Conservation (phyloP, 371 early-diverging fungal genomes). For the Lichtheimia ramosa region DNA sequence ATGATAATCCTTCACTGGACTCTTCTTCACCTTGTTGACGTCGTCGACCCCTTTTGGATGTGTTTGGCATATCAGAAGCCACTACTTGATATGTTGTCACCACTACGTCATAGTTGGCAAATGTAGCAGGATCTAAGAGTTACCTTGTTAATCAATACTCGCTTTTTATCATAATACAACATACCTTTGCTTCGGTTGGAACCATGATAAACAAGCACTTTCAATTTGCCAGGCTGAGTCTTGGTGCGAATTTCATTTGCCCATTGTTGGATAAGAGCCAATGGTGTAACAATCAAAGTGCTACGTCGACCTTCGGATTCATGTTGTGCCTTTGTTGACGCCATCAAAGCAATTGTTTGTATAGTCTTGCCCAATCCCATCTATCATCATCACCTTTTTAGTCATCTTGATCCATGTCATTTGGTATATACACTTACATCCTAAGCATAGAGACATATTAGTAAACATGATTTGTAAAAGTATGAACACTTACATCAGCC, state of each 20-base stretch:
- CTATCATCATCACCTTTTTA: slow-evolving; percentile 8
- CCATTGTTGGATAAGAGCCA: slow-evolving; percentile 73
- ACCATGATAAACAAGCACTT: slow-evolving; percentile 66
- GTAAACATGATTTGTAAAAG: neutral
- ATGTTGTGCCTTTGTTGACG: slow-evolving; percentile 10
- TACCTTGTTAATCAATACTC: neutral
- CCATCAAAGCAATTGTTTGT: slow-evolving; percentile 76
- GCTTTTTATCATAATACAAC: neutral
- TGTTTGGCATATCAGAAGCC: slow-evolving; percentile 45
- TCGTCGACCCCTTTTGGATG: slow-evolving; percentile 4
- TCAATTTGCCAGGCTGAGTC: slow-evolving; percentile 41
- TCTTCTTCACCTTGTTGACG: slow-evolving; percentile 13
- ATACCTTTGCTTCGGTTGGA: slow-evolving; percentile 35
- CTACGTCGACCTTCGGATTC: slow-evolving; percentile 26
- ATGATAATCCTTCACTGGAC: neutral
- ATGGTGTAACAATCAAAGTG: slow-evolving; percentile 69
- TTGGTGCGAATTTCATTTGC: slow-evolving; percentile 59
- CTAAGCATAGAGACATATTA: slow-evolving; percentile 9
- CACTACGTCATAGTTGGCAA: slow-evolving; percentile 67
- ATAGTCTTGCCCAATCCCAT: slow-evolving; percentile 94
- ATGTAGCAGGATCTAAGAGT: slow-evolving; percentile 23
- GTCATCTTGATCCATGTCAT: neutral
- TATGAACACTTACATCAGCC: slow-evolving; percentile 60
- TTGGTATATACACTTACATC: slow-evolving; percentile 21
- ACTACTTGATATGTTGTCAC: slow-evolving; percentile 72